Percentiles rank a stretch among this genome's conserved stretches.
Evolutionary conservation across 192 early-diverging fungal species (phyloP).

Genomic region (Geosiphon pyriformis): DNA sequence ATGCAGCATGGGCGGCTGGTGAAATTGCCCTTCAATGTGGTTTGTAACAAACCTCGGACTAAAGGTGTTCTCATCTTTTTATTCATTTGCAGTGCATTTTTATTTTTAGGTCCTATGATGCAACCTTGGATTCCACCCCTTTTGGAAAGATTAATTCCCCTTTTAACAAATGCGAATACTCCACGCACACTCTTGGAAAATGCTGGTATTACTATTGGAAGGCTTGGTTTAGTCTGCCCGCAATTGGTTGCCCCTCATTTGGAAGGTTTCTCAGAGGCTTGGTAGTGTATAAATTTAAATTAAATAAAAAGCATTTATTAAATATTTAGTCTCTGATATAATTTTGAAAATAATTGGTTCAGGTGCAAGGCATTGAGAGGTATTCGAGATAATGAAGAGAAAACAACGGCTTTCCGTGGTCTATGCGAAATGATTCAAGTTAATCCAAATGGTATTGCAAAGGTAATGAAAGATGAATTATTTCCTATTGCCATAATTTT

Average conservation of each 20-base stretch:
- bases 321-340: neutral
- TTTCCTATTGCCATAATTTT: no score
- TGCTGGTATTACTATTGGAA: conserved; percentile 95
- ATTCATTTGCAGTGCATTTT: conserved; percentile 6
- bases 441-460: conserved; percentile 80
- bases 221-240: conserved; percentile 86
- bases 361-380: conserved; percentile 62
- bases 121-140: conserved; percentile 73
- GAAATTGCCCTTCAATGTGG: conserved; percentile 89
- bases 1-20: conserved; percentile 96
- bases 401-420: conserved; percentile 93
- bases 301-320: neutral
- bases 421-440: conserved; percentile 87
- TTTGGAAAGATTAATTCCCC: conserved; percentile 77
- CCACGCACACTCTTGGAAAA: conserved; percentile 85
- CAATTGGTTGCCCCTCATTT: conserved; percentile 80
- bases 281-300: conserved; percentile 37
- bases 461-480: no score
- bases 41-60: conserved; percentile 29
- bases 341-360: no score
- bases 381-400: conserved; percentile 94
- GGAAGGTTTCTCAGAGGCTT: conserved; percentile 73
- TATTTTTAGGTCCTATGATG: conserved; percentile 61
- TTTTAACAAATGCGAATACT: conserved; percentile 66
- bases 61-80: neutral